Evolutionary conservation across 1,139 yeast genomes (phyloP).

Genomic region (Zygoascus hellenicus): DNA sequence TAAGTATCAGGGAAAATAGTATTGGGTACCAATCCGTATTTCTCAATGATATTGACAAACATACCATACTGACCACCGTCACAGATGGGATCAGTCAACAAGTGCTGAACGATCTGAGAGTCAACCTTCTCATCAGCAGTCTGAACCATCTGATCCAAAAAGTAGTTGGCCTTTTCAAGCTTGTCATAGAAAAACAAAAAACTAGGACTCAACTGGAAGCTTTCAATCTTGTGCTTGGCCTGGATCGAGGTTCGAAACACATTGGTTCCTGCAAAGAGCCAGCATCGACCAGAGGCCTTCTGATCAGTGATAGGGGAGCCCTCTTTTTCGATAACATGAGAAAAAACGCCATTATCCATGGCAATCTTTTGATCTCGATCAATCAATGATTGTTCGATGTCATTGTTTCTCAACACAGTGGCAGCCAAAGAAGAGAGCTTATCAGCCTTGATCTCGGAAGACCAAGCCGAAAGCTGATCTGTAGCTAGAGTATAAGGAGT

Average conservation of each 20-base stretch:
- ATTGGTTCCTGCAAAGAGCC: slow-evolving; percentile 82
- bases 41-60: slow-evolving; percentile 66
- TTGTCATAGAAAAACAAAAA: slow-evolving; percentile 60
- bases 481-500: neutral
- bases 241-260: slow-evolving; percentile 60
- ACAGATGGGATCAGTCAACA: slow-evolving; percentile 56
- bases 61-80: slow-evolving; percentile 89
- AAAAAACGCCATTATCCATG: slow-evolving; percentile 44
- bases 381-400: slow-evolving; percentile 35
- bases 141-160: slow-evolving; percentile 66
- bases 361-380: slow-evolving; percentile 42
- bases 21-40: slow-evolving; percentile 75
- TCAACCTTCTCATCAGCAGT: slow-evolving; percentile 59
- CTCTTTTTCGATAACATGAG: slow-evolving; percentile 53
- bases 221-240: slow-evolving; percentile 50
- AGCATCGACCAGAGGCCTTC: slow-evolving; percentile 71
- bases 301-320: slow-evolving; percentile 74
- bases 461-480: slow-evolving; percentile 25
- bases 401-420: slow-evolving; percentile 31
- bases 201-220: slow-evolving; percentile 54
- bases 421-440: slow-evolving; percentile 28
- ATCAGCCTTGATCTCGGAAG: slow-evolving; percentile 24
- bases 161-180: slow-evolving; percentile 68
- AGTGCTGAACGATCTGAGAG: slow-evolving; percentile 58
- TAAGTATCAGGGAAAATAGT: slow-evolving; percentile 65